Percentiles rank a stretch among this genome's conserved stretches.
These are phyloP conservation scores for Cadophora gregata DNA, from an alignment of 2,329 filamentous ascomycete genomes.

Conservation along the genomic window DNA sequence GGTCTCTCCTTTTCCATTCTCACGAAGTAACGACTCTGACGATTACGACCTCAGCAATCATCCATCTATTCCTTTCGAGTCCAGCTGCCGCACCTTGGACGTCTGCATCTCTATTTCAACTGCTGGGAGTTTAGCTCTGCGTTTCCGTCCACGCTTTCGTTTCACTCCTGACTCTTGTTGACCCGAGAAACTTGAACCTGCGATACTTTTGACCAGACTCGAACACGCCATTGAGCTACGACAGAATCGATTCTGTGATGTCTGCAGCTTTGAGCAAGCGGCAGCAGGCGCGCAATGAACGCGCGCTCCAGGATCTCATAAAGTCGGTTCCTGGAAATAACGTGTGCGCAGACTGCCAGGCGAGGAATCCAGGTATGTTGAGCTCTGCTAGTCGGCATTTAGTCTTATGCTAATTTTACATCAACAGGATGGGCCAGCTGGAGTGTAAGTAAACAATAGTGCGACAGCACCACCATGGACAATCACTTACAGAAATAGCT, in stretches of 20 bases:
- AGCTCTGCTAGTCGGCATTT: neutral
- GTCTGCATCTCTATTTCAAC: neutral
- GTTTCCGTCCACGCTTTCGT: neutral
- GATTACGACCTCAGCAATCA: neutral
- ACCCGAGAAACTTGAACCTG: neutral
- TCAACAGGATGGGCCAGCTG: conserved; percentile 45
- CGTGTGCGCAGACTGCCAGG: conserved; percentile 89
- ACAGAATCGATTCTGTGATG: conserved; percentile 57
- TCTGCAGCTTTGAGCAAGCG: conserved; percentile 85
- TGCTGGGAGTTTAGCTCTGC: neutral
- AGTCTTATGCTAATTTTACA: conserved; percentile 25
- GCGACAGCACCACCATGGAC: neutral
- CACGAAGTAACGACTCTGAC: conserved; percentile 6
- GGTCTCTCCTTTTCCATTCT: conserved; percentile 1
- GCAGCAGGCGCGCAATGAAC: conserved; percentile 97
- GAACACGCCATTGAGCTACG: neutral
- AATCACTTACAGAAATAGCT: conserved; percentile 60
- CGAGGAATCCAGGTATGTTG: conserved; percentile 83
- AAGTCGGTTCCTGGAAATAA: conserved; percentile 87
- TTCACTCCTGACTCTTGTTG: conserved; percentile 3
- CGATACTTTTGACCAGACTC: neutral
- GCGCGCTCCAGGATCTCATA: conserved; percentile 86
- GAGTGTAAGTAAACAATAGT: conserved; percentile 41
- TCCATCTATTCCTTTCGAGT: neutral
- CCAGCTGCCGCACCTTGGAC: neutral